Evolutionary conservation across 768 basidiomycete species (phyloP).

Genomic region (Tricholoma saponaceum): DNA sequence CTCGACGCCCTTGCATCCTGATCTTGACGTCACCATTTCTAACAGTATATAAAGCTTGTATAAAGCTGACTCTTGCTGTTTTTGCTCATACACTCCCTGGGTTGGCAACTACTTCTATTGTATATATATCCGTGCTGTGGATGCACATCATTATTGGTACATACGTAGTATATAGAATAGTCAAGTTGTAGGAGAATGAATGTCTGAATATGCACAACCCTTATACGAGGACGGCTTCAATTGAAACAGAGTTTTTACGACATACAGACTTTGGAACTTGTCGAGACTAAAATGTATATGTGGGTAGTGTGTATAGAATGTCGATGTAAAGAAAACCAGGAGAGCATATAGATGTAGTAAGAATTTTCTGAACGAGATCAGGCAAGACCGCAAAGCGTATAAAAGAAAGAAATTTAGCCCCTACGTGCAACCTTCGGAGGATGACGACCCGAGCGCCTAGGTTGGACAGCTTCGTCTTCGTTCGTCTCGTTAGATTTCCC

Average conservation of each 20-base stretch:
- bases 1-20: not conserved
- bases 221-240: no score
- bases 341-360: not conserved
- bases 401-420: constrained; percentile 1
- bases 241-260: no score
- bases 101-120: not conserved
- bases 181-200: not conserved
- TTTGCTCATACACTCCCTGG: not conserved
- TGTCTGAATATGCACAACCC: no score
- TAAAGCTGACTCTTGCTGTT: constrained; percentile 1
- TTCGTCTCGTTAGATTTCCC: constrained; percentile 10
- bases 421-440: constrained; percentile 28
- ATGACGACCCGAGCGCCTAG: constrained; percentile 31
- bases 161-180: not conserved
- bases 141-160: not conserved
- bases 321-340: not conserved
- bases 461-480: constrained; percentile 18
- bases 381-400: not conserved
- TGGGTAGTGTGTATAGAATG: no score
- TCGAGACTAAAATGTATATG: no score
- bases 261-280: no score
- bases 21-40: not conserved
- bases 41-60: constrained; percentile 1
- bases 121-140: not conserved
- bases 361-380: not conserved